phyloP scores from a whole-genome alignment of 805 yeast genomes.

The Torulaspora indica region DNA sequence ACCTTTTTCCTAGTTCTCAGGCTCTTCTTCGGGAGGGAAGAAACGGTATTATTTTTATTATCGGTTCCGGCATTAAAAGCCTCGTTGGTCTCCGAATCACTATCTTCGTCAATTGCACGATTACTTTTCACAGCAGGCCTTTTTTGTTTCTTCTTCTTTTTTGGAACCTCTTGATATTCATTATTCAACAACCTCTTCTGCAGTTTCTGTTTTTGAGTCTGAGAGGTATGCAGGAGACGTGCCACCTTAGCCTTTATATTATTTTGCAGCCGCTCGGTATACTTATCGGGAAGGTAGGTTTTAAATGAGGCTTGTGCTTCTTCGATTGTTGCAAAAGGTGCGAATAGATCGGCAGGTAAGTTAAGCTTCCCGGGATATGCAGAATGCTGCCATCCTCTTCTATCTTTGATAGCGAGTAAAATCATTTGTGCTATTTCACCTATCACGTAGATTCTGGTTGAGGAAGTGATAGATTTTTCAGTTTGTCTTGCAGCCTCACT shows the following conservation, averaged over 20 bases:
- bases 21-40: constrained; percentile 40
- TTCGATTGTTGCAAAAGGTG: constrained; percentile 51
- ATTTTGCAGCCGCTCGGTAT: constrained; percentile 36
- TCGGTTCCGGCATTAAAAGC: neutral
- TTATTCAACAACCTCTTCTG: constrained; percentile 29
- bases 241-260: constrained; percentile 36
- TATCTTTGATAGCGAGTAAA: constrained; percentile 53
- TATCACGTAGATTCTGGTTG: constrained; percentile 48
- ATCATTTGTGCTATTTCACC: constrained; percentile 71
- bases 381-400: constrained; percentile 62
- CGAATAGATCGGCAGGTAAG: constrained; percentile 64
- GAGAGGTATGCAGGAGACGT: constrained; percentile 29
- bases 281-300: constrained; percentile 51
- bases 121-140: neutral
- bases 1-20: constrained; percentile 34
- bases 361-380: constrained; percentile 79
- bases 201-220: constrained; percentile 31
- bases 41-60: constrained; percentile 15
- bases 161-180: constrained; percentile 20
- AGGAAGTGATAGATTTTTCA: constrained; percentile 15
- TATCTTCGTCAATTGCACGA: constrained; percentile 10
- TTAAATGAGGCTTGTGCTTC: constrained; percentile 56
- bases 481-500: constrained; percentile 19
- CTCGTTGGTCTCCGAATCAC: constrained; percentile 18
- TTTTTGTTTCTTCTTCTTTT: constrained; percentile 14